Base-by-base conservation (phyloP, 192 early-diverging fungal species). In the Podila epigama region DNA sequence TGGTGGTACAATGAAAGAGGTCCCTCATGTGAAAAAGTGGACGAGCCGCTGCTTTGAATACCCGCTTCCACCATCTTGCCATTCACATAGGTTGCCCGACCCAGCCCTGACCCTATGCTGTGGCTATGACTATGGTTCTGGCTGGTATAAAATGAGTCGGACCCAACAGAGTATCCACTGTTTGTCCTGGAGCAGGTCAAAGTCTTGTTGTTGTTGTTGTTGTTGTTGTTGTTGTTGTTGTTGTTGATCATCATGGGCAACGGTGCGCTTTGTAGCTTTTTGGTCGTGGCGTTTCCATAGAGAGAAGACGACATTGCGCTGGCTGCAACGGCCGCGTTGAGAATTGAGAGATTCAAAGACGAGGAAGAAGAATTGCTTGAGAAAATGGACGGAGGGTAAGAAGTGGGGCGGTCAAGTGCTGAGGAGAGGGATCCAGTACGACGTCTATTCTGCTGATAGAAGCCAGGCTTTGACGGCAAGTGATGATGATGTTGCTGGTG, bases 311-410 rank as follows among this genome's bases (percentile, higher is more conserved):
- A 61, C 2, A 60, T 60, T 18, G 73, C 56, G 3, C 66, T 61
- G n/a, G 73, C 65, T n/a, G 58, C 59, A 7, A 75, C 73, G 16
- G 73, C 73, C 25, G 73, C 73, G 36, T 77, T 68, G 39, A 77
- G 60, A 22, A 77, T 68, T 0, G 73, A 77, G 4, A 77, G 55
- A 34, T 77, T 77, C 27, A 77, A 52, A 2, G 73, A 77, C 3
- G 73, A 77, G 8, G 52, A 51, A 11, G 73, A 77, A 2, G 73
- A 77, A 15, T 15, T 48, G 32, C 32, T 51, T 16, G 73, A 64
- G 2, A 77, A 53, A 10, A 77, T 29, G 0, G 73, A 64, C 28
- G 73, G 73, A 25, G 73, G 73, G 29, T 77, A 66, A 2, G 73
- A 77, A 22, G 59, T 58, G 11, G 73, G 73, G 18, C 73, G 59